Evolutionary conservation across 805 yeast species (phyloP).

Genomic region (Priceomyces medius): DNA sequence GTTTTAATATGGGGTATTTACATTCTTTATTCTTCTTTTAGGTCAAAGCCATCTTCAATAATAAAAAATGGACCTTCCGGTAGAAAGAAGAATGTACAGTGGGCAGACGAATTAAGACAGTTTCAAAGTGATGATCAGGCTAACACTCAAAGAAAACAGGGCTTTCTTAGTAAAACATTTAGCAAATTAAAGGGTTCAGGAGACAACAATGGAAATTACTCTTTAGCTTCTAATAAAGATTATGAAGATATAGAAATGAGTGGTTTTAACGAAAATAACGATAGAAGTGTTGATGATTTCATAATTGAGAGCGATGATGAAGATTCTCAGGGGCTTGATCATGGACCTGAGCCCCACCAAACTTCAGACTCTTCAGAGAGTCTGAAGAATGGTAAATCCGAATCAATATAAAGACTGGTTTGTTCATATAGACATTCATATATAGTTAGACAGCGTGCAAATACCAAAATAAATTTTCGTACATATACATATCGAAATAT

Average conservation of each 20-base stretch:
- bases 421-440: background rate
- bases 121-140: slow-evolving; percentile 31
- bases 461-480: background rate
- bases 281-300: slow-evolving; percentile 36
- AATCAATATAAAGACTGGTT: background rate
- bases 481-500: background rate
- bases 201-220: slow-evolving; percentile 25
- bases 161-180: slow-evolving; percentile 37
- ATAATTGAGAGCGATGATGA: slow-evolving; percentile 53
- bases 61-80: slow-evolving; percentile 34
- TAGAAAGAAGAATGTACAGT: slow-evolving; percentile 45
- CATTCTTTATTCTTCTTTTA: slow-evolving; percentile 36
- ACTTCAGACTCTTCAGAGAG: background rate
- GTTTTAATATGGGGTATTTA: slow-evolving; percentile 42
- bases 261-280: slow-evolving; percentile 18
- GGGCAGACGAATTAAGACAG: slow-evolving; percentile 45
- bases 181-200: slow-evolving; percentile 29
- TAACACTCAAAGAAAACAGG: slow-evolving; percentile 24
- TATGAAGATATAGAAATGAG: slow-evolving; percentile 45
- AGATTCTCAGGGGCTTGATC: slow-evolving; percentile 6
- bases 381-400: background rate
- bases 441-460: background rate
- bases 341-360: background rate
- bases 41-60: slow-evolving; percentile 40
- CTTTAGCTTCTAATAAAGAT: slow-evolving; percentile 19